Evolutionary conservation across 306 rosid species (phyloP).

Genomic region (Cucurbita maxima): DNA sequence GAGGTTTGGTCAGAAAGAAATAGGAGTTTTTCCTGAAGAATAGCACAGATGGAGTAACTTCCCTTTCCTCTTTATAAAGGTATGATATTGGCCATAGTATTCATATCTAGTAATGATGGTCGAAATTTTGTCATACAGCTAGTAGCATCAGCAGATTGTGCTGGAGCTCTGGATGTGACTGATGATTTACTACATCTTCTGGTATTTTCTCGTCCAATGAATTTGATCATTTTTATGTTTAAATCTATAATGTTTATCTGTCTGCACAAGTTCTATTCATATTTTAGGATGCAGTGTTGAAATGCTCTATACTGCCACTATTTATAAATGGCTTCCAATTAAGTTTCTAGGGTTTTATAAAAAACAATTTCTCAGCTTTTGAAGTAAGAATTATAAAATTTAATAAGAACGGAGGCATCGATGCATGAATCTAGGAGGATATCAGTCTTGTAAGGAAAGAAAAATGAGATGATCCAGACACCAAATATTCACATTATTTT

Average conservation of each 20-base stretch:
- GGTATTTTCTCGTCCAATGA: slow-evolving; percentile 26
- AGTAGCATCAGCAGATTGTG: slow-evolving; percentile 95
- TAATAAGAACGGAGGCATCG: not conserved
- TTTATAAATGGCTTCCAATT: not conserved
- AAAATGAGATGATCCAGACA: not conserved
- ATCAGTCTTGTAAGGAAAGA: not conserved
- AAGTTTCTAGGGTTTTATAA: not conserved
- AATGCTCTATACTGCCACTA: not conserved
- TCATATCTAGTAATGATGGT: not conserved
- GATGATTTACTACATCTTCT: slow-evolving; percentile 80
- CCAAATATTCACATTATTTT: not conserved
- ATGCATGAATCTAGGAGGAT: not conserved
- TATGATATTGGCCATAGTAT: not conserved
- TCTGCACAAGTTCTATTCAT: not conserved
- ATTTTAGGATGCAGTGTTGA: not conserved
- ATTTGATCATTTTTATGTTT: not conserved
- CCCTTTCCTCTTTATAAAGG: not conserved
- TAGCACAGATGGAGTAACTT: not conserved
- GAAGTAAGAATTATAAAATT: not conserved
- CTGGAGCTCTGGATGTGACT: slow-evolving; percentile 92
- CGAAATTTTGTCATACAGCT: slow-evolving; percentile 66
- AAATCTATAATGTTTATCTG: not conserved
- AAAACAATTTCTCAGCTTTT: not conserved
- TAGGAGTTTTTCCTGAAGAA: not conserved
- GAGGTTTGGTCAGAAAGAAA: not conserved